A percentile compares a stretch with the other conserved stretches of the same genome.
These are phyloP conservation scores for Fraxinus cuspidata DNA, from an alignment of 257 asterid species.

Conservation along the genomic window DNA sequence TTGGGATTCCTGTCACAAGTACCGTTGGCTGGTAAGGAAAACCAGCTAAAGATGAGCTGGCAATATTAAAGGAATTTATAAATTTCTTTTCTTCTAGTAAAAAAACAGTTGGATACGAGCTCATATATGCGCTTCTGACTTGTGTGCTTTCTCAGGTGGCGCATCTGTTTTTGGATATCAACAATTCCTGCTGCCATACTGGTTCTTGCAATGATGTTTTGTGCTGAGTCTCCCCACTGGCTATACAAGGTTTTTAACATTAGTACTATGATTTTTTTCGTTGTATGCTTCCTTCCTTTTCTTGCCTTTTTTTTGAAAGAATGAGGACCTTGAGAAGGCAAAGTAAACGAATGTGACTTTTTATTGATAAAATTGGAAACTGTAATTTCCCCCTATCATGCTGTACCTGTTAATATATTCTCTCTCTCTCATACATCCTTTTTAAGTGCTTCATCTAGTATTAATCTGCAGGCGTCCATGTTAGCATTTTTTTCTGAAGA, in stretches of 20 bases:
- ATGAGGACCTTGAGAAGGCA: background rate
- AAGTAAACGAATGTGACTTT: background rate
- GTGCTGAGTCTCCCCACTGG: conserved; percentile 96
- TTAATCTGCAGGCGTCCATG: background rate
- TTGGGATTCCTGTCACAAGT: conserved; percentile 80
- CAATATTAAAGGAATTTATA: conserved; percentile 6
- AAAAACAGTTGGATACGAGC: conserved; percentile 18
- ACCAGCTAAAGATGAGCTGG: conserved; percentile 13
- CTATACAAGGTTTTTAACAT: conserved; percentile 68
- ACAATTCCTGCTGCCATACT: conserved; percentile 73
- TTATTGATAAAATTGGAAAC: background rate
- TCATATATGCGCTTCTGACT: conserved; percentile 27
- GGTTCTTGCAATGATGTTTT: conserved; percentile 72
- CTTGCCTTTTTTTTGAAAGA: background rate
- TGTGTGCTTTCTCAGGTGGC: conserved; percentile 71
- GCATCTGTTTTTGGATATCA: conserved; percentile 85
- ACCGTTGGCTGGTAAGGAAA: conserved; percentile 73
- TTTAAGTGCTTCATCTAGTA: conserved; percentile 8
- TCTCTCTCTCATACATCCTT: background rate
- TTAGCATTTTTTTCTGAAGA: background rate
- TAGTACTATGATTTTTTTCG: conserved; percentile 2
- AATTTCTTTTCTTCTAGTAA: conserved; percentile 1
- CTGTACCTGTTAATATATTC: conserved; percentile 14
- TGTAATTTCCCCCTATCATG: background rate
- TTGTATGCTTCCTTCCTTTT: background rate